Conservation (phyloP, 78 protist genomes). For the Speleostelium caveatum region DNA sequence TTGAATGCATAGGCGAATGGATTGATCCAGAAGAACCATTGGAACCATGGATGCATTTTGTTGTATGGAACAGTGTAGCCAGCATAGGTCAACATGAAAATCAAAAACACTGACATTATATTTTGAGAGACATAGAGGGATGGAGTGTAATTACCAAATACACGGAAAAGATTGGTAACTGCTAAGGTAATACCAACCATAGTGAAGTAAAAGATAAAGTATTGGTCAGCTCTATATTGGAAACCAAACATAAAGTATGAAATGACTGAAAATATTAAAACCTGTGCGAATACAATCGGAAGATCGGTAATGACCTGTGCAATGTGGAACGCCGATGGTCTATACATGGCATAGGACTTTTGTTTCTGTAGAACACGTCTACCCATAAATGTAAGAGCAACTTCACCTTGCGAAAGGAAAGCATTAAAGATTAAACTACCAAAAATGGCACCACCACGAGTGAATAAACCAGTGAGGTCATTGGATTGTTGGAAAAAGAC, state of each 20-base stretch:
- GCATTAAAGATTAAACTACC: slow-evolving; percentile 19
- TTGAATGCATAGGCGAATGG: slow-evolving; percentile 61
- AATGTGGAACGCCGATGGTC: slow-evolving; percentile 56
- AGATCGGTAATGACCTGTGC: slow-evolving; percentile 59
- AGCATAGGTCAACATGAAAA: slow-evolving; percentile 58
- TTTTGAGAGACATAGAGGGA: slow-evolving; percentile 43
- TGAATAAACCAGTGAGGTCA: slow-evolving; percentile 12
- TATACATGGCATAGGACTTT: slow-evolving; percentile 64
- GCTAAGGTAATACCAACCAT: slow-evolving; percentile 39
- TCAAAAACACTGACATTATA: not conserved
- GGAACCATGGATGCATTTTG: slow-evolving; percentile 74
- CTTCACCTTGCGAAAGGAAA: slow-evolving; percentile 1
- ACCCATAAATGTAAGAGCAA: slow-evolving; percentile 20
- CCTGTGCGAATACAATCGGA: slow-evolving; percentile 17
- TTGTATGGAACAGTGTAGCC: slow-evolving; percentile 42
- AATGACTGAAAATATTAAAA: slow-evolving; percentile 31
- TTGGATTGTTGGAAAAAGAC: slow-evolving; percentile 4
- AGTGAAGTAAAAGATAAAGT: slow-evolving; percentile 55
- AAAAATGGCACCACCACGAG: slow-evolving; percentile 65
- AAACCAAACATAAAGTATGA: slow-evolving; percentile 68
- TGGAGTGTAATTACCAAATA: slow-evolving; percentile 52
- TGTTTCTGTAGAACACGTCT: slow-evolving; percentile 67
- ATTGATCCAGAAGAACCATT: slow-evolving; percentile 71
- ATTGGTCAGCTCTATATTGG: slow-evolving; percentile 14
- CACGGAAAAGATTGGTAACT: slow-evolving; percentile 11